phyloP scores from a whole-genome alignment of 129 eudicot genomes.

The Centrapalus pauciflorus region DNA sequence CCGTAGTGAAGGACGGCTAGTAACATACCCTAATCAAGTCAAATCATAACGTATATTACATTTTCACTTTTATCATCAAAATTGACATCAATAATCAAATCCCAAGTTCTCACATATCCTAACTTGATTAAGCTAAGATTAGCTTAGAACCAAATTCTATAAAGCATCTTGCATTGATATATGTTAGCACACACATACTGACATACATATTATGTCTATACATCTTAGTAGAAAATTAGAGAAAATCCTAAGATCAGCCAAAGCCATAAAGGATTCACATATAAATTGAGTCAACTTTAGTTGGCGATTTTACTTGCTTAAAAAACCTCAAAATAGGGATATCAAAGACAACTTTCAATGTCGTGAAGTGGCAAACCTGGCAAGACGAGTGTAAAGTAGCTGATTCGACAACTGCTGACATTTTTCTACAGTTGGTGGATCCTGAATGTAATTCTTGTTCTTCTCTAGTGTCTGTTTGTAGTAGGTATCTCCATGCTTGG shows the following conservation, averaged over 20 bases:
- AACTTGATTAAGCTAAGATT: neutral
- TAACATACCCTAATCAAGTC: too few species aligned
- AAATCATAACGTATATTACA: too few species aligned
- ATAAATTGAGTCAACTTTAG: neutral
- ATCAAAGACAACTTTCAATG: too few species aligned
- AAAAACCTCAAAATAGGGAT: neutral
- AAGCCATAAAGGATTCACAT: neutral
- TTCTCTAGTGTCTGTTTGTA: slow-evolving; percentile 21
- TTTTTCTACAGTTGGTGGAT: slow-evolving; percentile 35
- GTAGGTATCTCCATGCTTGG: slow-evolving; percentile 21
- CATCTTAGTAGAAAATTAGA: neutral
- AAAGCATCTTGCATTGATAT: neutral
- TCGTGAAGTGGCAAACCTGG: slow-evolving; percentile 27
- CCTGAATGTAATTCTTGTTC: slow-evolving; percentile 29
- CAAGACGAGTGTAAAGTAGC: slow-evolving; percentile 40
- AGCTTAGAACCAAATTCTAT: neutral
- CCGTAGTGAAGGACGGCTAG: too few species aligned
- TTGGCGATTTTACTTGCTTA: neutral
- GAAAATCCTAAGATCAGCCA: neutral
- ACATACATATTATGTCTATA: neutral
- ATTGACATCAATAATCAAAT: too few species aligned
- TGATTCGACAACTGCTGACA: slow-evolving; percentile 33
- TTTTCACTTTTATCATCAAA: too few species aligned
- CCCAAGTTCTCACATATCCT: too few species aligned
- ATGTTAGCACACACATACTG: neutral